Percentiles rank a stretch among this genome's conserved stretches.
Conservation (phyloP, 345 rosid species). For the Euclidium syriacum region DNA sequence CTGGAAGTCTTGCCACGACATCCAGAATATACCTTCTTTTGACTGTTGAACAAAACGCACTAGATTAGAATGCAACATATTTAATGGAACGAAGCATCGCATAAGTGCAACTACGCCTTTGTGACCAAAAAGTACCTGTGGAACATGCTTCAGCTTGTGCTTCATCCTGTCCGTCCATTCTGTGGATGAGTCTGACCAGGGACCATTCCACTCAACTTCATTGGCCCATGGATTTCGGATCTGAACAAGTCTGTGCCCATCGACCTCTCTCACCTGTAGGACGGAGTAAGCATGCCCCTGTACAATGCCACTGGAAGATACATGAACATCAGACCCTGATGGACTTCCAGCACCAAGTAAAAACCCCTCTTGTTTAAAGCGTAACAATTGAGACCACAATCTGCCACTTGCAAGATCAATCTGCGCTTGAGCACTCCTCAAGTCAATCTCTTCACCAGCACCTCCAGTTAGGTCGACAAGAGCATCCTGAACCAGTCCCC, state of each 20-base stretch:
- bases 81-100: background rate
- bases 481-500: slow-evolving; percentile 99
- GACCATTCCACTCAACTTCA: slow-evolving; percentile 99
- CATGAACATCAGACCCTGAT: slow-evolving; percentile 97
- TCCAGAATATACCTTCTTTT: slow-evolving; percentile 99
- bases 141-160: slow-evolving; percentile 89
- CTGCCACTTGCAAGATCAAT: slow-evolving; percentile 99
- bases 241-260: slow-evolving; percentile 98
- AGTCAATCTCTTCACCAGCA: slow-evolving; percentile 99
- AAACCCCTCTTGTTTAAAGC: slow-evolving; percentile 97
- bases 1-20: slow-evolving; percentile 99
- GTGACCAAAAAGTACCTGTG: slow-evolving; percentile 53
- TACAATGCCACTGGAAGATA: slow-evolving; percentile 98
- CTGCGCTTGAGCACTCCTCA: slow-evolving; percentile 98
- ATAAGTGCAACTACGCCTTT: background rate
- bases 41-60: slow-evolving; percentile 55
- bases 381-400: slow-evolving; percentile 96
- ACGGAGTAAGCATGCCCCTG: slow-evolving; percentile 99
- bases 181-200: slow-evolving; percentile 94
- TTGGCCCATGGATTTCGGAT: slow-evolving; percentile 99
- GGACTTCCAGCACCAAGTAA: slow-evolving; percentile 99
- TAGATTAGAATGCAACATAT: slow-evolving; percentile 17
- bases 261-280: slow-evolving; percentile 97
- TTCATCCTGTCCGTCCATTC: slow-evolving; percentile 98
- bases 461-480: slow-evolving; percentile 99